These are phyloP conservation scores for Alternaria novae-zelandiae DNA, from an alignment of 2,329 filamentous ascomycete genomes.

Conservation along the genomic window DNA sequence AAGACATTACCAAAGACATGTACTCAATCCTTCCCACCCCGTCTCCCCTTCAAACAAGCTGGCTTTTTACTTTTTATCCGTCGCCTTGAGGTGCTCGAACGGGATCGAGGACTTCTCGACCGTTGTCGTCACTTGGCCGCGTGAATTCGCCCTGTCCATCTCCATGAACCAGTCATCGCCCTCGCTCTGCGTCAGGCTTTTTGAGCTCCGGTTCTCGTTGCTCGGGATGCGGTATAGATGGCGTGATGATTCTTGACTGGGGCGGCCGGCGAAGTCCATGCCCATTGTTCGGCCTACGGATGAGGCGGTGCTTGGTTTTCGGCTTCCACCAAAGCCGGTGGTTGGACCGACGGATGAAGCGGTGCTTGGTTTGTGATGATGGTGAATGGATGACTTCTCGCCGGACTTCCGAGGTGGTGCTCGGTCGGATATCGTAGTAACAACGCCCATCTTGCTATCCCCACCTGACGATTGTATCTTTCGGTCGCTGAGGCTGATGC, in stretches of 20 bases:
- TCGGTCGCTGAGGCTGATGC: constrained; percentile 26
- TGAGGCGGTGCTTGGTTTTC: constrained; percentile 18
- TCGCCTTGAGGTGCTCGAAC: constrained; percentile 11
- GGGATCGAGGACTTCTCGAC: constrained; percentile 9
- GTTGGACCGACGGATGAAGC: constrained; percentile 17
- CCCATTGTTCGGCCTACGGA: constrained; percentile 18
- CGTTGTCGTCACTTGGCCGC: constrained; percentile 18
- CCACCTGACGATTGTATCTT: constrained; percentile 12
- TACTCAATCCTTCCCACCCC: background rate
- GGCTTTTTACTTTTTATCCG: constrained; percentile 1
- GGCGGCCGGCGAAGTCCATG: constrained; percentile 18
- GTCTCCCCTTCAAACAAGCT: background rate
- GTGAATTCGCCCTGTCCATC: constrained; percentile 18
- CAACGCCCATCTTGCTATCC: constrained; percentile 18
- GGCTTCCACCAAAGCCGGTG: constrained; percentile 15
- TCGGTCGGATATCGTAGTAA: constrained; percentile 18
- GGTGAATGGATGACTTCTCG: constrained; percentile 1
- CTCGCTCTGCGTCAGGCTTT: constrained; percentile 6
- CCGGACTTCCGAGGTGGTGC: background rate
- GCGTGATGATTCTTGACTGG: constrained; percentile 35
- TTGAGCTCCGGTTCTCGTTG: background rate
- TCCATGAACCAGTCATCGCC: constrained; percentile 30
- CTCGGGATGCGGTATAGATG: constrained; percentile 22
- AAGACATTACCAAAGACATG: constrained; percentile 4
- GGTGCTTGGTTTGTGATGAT: constrained; percentile 16